Base-by-base conservation (phyloP, 1,284 basidiomycete species). In the Rhodotorula glutinis region DNA sequence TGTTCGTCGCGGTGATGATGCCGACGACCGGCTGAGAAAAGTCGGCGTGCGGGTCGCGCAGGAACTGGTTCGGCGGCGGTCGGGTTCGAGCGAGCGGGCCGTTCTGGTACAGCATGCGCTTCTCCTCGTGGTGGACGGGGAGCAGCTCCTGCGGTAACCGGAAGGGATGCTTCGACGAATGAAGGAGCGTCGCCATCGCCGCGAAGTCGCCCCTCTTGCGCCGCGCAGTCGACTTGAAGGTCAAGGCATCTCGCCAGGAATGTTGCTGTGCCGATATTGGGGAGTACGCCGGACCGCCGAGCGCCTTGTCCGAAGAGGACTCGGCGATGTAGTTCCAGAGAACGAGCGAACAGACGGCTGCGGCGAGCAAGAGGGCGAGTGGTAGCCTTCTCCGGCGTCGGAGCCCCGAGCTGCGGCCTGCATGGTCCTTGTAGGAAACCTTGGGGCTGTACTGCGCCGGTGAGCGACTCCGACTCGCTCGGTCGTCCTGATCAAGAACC, bases 1-100 rank as follows among this genome's bases (percentile, higher is more conserved):
- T 70, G 66, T 69, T 69, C 5, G 72, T 73, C 41, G 72, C 65
- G 1, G 72, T 73, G 44, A 73, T 68, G 63, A 73, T 57, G 51
- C 63, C 67, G 30, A 73, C 38, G 54, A 68, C 60, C 9, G 72
- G 72, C 5, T 49, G 43, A 8, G 60, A 60, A 13, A 66, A 49
- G 27, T 62, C 57, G 19, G 46, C 56, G 33, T 7, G 30, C 14
- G 65, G 67, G 25, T 69, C 61, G 60, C 69, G 71, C 33, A 66
- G 62, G 63, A 72, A 73, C 40, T 73, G 72, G 47, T 65, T 65
- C 30, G 69, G 23, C 1, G 60, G 63, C 2, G 72, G 72, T 19
- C 72, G 62, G 16, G 62, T 54, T 0, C 43, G 40, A 1, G 72
- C 59, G 49, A 72, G 44, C 4, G 72, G 70, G 19, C 64, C 61